Evolutionary conservation across 192 early-diverging fungal species (phyloP), one percentile per base, ranked within the genome.

Genomic region (Coemansia sp.): DNA sequence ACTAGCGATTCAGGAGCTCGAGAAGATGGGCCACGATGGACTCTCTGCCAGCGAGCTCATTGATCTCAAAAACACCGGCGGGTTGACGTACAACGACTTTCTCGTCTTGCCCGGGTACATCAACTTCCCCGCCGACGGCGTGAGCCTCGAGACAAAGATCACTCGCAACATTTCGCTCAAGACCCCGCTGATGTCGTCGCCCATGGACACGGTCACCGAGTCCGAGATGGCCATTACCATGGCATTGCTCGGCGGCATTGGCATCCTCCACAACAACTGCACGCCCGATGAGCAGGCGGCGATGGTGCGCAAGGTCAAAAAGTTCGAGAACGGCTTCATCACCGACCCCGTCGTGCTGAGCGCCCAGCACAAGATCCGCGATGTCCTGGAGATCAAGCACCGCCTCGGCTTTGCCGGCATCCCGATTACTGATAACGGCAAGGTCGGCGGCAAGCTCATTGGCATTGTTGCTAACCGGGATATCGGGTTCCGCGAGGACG

Each of bases 201-300:
- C 95, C 60, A 99, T 99, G 97, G 97, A 99, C 80, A 99, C 97
- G 35, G 97, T 99, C 21, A 97, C 97, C 33, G 95, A 99, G 85
- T 85, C 91, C 14, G 89, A 94, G n/a, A 99, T 99, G 97, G 97
- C 97, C 41, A 93, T 97, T 75, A 89, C 91, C 65, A 95, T 99
- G 93, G 95, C 95, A 78, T 83, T 94, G 53, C 75, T 93, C 50
- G 97, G 97, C 61, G 97, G 97, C 18, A 85, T 99, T 64, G 97
- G 97, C 72, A 92, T 99, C 48, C 93, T 99, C 75, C 97, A 99
- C 84, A 88, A 96, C 88, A 99, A 99, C 87, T 99, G 95, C 82
- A 87, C 90, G 23, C 84, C 95, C 45, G 92, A 93, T 42, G 93
- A 95, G 83, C 97, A 99, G 86, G 93, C 94, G 11, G 91, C 93